phyloP scores from a whole-genome alignment of 805 yeast species.

The Zygoascus tannicola region DNA sequence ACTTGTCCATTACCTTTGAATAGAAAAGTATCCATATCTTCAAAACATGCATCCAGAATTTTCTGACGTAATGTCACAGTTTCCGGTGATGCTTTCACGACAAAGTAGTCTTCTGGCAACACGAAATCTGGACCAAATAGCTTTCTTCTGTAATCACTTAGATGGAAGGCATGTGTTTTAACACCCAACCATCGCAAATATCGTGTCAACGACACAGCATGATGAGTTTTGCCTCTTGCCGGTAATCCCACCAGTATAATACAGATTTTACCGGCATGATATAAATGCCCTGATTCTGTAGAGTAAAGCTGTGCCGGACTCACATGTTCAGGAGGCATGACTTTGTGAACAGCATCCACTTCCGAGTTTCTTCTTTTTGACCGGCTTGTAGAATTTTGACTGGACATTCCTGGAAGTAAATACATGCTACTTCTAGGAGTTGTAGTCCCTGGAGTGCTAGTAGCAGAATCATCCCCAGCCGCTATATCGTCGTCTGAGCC shows the following conservation, averaged over 20 bases:
- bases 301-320: conserved; percentile 91
- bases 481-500: neutral
- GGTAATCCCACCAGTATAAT: conserved; percentile 88
- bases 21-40: conserved; percentile 64
- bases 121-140: conserved; percentile 31
- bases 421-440: neutral
- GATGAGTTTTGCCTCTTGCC: conserved; percentile 90
- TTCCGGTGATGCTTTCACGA: conserved; percentile 38
- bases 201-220: conserved; percentile 84
- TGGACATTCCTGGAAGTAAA: neutral
- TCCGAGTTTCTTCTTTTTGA: conserved; percentile 14
- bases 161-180: conserved; percentile 80
- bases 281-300: conserved; percentile 84
- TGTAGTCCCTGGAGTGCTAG: neutral
- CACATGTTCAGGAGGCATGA: conserved; percentile 42
- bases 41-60: conserved; percentile 53
- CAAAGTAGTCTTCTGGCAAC: conserved; percentile 64
- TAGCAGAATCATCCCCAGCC: neutral
- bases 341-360: conserved; percentile 17
- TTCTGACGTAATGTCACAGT: conserved; percentile 46
- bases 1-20: conserved; percentile 79
- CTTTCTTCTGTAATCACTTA: conserved; percentile 77
- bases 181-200: conserved; percentile 96
- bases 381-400: neutral
- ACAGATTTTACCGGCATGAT: conserved; percentile 91